phyloP scores from a whole-genome alignment of 805 yeast species.

The Starmerella tilneyi region DNA sequence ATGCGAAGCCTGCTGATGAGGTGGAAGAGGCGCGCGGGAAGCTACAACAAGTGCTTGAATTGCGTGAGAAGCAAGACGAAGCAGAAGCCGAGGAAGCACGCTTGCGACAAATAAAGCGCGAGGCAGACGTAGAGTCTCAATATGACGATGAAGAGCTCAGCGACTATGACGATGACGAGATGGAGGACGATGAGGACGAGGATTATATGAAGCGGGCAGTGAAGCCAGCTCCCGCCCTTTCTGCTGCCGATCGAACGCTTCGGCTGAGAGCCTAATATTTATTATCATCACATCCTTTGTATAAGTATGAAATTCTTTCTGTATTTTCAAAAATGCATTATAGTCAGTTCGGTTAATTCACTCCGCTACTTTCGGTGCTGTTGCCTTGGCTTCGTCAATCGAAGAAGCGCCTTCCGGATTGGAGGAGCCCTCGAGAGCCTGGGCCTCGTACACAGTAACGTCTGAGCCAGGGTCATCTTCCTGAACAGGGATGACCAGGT shows the following conservation, averaged over 20 bases:
- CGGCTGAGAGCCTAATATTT: too few relatives aligned
- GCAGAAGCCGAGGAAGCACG: neutral
- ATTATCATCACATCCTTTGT: too few relatives aligned
- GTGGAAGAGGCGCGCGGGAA: conserved; percentile 3
- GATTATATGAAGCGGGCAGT: conserved; percentile 5
- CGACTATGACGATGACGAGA: conserved; percentile 4
- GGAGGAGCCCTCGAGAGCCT: neutral
- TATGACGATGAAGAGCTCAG: conserved; percentile 6
- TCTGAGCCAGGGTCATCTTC: conserved; percentile 29
- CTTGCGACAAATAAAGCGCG: conserved; percentile 1
- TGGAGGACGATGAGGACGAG: conserved; percentile 6
- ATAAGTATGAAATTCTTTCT: neutral
- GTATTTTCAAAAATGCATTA: neutral
- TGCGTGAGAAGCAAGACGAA: conserved; percentile 6
- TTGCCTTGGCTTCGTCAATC: too few relatives aligned
- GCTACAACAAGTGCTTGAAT: conserved; percentile 1
- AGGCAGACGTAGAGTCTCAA: neutral
- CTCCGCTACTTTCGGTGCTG: too few relatives aligned
- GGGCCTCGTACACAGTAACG: conserved; percentile 1
- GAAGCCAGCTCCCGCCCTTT: neutral
- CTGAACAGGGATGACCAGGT: conserved; percentile 49
- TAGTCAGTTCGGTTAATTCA: too few relatives aligned
- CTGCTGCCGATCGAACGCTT: neutral
- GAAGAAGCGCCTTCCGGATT: too few relatives aligned
- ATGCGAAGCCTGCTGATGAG: conserved; percentile 2